Base-by-base conservation (phyloP, 768 basidiomycete genomes). In the Panus rudis region DNA sequence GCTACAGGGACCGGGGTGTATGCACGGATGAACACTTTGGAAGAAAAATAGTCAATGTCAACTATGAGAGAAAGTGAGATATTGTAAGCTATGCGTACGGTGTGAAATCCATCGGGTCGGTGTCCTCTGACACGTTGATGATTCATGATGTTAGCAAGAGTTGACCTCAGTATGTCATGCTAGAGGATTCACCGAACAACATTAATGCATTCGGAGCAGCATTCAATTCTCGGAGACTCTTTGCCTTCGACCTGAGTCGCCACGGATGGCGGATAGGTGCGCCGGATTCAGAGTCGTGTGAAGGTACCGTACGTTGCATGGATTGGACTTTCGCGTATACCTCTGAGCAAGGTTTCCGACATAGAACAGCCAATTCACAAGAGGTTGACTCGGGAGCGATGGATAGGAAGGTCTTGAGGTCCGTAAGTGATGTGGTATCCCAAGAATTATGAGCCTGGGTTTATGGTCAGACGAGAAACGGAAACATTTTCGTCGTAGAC, bases 261-360 rank as follows among this genome's bases (percentile, higher is more conserved):
- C n/a, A n/a, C 28, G 28, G 10, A n/a, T n/a, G 16, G 13, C 4
- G 10, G 19, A 26, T 33, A n/a, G 19, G 23, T 25, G 19, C 22
- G 7, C 16, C 27, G 14, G 24, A 17, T 38, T 5, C 30, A 22
- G n/a, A 32, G 33, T 41, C 31, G 25, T 28, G 30, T 19, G 10
- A 19, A 27, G 26, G 27, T 26, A 20, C 5, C 8, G 22, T 17
- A 30, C 21, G 30, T 19, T 41, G n/a, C n/a, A n/a, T n/a, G n/a
- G n/a, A n/a, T n/a, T n/a, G n/a, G n/a, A n/a, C n/a, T n/a, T n/a
- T n/a, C n/a, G n/a, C n/a, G n/a, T n/a, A 26, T 42, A 81, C 83
- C 65, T 85, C 78, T 22, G 60, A 58, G 56, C 84, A 86, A 4
- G 79, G 73, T 47, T 75, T 79, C 8, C 65, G 64, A 55, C 75